A percentile compares a stretch with the other conserved stretches of the same genome.
phyloP scores from a whole-genome alignment of 305 asterid genomes.

The Salvia sclarea region DNA sequence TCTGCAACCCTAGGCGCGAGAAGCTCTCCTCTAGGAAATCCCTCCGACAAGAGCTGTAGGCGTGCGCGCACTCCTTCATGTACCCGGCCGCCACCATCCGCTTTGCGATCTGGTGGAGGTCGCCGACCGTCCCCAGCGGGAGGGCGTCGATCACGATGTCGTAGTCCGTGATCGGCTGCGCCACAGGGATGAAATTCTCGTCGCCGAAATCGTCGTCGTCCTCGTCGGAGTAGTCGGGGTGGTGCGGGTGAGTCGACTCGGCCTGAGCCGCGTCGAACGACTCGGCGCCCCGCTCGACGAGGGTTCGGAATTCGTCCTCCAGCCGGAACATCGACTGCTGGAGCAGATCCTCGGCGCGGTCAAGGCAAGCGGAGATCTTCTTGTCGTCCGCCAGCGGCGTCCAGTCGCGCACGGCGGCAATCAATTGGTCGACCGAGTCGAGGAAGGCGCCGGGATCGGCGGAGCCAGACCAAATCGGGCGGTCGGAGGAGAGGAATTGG shows the following conservation, averaged over 20 bases:
- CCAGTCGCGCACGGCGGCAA: slow-evolving; percentile 62
- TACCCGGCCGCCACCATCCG: slow-evolving; percentile 89
- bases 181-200: slow-evolving; percentile 70
- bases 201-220: slow-evolving; percentile 47
- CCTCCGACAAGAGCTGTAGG: slow-evolving; percentile 72
- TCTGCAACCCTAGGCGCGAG: slow-evolving; percentile 69
- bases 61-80: slow-evolving; percentile 77
- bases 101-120: slow-evolving; percentile 73
- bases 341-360: slow-evolving; percentile 81
- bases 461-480: slow-evolving; percentile 64
- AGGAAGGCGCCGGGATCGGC: slow-evolving; percentile 62
- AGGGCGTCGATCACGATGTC: slow-evolving; percentile 76
- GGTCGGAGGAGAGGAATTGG: slow-evolving; percentile 47
- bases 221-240: slow-evolving; percentile 48
- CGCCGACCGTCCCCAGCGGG: slow-evolving; percentile 72
- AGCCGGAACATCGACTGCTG: slow-evolving; percentile 88
- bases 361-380: slow-evolving; percentile 65
- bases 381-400: slow-evolving; percentile 68
- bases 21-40: slow-evolving; percentile 89
- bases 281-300: slow-evolving; percentile 63
- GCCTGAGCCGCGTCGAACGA: slow-evolving; percentile 52
- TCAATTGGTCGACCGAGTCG: slow-evolving; percentile 63
- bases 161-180: slow-evolving; percentile 71
- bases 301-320: slow-evolving; percentile 76
- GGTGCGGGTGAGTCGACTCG: slow-evolving; percentile 39